Base-by-base conservation (phyloP, 768 basidiomycete species). In the Russula foetens region DNA sequence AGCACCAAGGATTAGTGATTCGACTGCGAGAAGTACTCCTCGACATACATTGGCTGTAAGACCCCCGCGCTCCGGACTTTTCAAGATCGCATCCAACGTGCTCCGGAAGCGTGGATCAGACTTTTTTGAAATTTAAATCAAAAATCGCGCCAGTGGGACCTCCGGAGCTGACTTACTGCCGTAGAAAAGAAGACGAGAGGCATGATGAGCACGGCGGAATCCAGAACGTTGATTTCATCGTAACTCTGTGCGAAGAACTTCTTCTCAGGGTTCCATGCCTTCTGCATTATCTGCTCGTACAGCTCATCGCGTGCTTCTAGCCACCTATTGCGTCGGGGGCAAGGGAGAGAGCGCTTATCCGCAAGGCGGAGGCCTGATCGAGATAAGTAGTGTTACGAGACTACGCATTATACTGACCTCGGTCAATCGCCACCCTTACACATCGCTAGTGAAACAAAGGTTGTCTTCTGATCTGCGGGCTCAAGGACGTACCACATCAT, bases 281-380 rank as follows among this genome's bases (percentile, higher is more conserved):
- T 89, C 28, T 80, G 71, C 88, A 94, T 92, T 65, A 98, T 89
- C 63, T 97, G 88, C 71, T 98, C 96, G 71, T 98, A 99, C 7
- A 98, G 73, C 6, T 77, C 72, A 67, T 98, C 95, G 21, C 95
- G 83, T 3, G 86, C 82, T 1, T 73, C 75, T 19, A 86, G 71
- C 95, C 95, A 97, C 56, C 82, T 78, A 45, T 70, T 70, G 19
- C 87, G 82, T 15, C 79, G 79, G 0, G 88, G 89, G 69, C 89
- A 91, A 7, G 96, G 96, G 3, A 99, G 78, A 0, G 91, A 93
- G 19, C 96, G 84, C 73, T 99, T 99, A 38, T 98, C 95, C 3
- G 94, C 92, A 24, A 99, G 80, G 11, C 96, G 89, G 6, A 98
- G 78, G 6, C 88, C 85, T 85, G 56, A 15, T 31, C 4, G 9